phyloP scores from a whole-genome alignment of 805 yeast species.

The Cyberlindnera japonica region DNA sequence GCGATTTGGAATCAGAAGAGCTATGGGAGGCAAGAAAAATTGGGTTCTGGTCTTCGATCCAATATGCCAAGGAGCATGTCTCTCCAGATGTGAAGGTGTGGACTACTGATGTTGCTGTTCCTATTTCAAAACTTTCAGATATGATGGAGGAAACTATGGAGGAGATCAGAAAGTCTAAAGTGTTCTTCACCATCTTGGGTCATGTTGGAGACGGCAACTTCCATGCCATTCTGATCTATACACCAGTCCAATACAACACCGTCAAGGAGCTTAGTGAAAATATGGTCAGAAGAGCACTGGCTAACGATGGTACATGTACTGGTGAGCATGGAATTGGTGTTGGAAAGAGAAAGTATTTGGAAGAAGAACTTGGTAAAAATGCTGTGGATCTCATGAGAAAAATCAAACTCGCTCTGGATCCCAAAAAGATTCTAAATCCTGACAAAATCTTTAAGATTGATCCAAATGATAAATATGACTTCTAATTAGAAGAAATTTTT shows the following conservation, averaged over 20 bases:
- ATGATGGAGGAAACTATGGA: constrained; percentile 58
- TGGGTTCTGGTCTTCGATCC: constrained; percentile 60
- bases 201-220: constrained; percentile 86
- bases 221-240: constrained; percentile 63
- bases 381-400: constrained; percentile 72
- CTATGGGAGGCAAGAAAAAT: constrained; percentile 77
- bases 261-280: constrained; percentile 50
- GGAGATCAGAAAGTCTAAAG: constrained; percentile 50
- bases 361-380: constrained; percentile 61
- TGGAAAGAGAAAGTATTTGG: constrained; percentile 62
- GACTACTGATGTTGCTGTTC: constrained; percentile 87
- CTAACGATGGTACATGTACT: constrained; percentile 76
- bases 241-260: constrained; percentile 42
- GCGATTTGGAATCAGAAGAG: constrained; percentile 58
- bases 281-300: constrained; percentile 64
- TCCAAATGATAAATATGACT: constrained; percentile 37
- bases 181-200: constrained; percentile 61
- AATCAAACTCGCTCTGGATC: constrained; percentile 69
- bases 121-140: constrained; percentile 60
- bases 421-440: constrained; percentile 68
- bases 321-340: constrained; percentile 89
- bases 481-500: too few species aligned
- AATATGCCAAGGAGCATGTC: constrained; percentile 50
- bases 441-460: constrained; percentile 75
- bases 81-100: constrained; percentile 51